phyloP scores from a whole-genome alignment of 2,329 filamentous ascomycete genomes.

The Rhynchosporium agropyri region DNA sequence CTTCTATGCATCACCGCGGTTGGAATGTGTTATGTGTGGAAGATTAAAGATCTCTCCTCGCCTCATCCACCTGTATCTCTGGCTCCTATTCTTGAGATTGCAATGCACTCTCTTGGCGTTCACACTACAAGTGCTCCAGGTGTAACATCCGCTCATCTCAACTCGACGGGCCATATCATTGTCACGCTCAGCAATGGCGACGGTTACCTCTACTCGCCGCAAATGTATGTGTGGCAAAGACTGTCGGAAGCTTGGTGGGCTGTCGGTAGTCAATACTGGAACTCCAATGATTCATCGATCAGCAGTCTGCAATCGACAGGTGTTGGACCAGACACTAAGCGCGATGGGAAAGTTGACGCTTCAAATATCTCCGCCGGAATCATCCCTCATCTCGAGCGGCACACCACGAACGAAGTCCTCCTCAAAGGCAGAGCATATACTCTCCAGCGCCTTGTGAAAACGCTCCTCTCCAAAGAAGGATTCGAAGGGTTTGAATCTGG shows the following conservation, averaged over 20 bases:
- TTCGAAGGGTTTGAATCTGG: slow-evolving; percentile 90
- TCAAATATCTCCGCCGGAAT: slow-evolving; percentile 83
- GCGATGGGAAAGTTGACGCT: slow-evolving; percentile 51
- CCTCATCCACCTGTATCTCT: slow-evolving; percentile 90
- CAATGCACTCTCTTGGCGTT: slow-evolving; percentile 74
- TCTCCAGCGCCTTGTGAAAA: slow-evolving; percentile 88
- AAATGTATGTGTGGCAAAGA: slow-evolving; percentile 90
- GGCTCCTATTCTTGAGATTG: slow-evolving; percentile 85
- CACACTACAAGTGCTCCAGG: slow-evolving; percentile 78
- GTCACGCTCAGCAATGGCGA: slow-evolving; percentile 95
- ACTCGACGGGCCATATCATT: slow-evolving; percentile 81
- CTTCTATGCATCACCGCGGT: slow-evolving; percentile 86
- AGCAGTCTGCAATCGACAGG: slow-evolving; percentile 76
- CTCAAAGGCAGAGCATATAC: slow-evolving; percentile 91
- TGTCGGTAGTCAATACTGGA: slow-evolving; percentile 98
- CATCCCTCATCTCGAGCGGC: slow-evolving; percentile 88
- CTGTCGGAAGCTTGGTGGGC: slow-evolving; percentile 99
- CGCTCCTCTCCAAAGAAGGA: slow-evolving; percentile 82
- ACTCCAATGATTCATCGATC: slow-evolving; percentile 89
- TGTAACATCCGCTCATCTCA: slow-evolving; percentile 88
- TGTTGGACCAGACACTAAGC: slow-evolving; percentile 57
- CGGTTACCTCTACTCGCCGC: slow-evolving; percentile 84
- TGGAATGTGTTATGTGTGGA: slow-evolving; percentile 92
- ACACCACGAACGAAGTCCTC: slow-evolving; percentile 90
- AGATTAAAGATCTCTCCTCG: slow-evolving; percentile 78